These are phyloP conservation scores for Capronia americana DNA, from an alignment of 2,329 filamentous ascomycete species.

Conservation along the genomic window DNA sequence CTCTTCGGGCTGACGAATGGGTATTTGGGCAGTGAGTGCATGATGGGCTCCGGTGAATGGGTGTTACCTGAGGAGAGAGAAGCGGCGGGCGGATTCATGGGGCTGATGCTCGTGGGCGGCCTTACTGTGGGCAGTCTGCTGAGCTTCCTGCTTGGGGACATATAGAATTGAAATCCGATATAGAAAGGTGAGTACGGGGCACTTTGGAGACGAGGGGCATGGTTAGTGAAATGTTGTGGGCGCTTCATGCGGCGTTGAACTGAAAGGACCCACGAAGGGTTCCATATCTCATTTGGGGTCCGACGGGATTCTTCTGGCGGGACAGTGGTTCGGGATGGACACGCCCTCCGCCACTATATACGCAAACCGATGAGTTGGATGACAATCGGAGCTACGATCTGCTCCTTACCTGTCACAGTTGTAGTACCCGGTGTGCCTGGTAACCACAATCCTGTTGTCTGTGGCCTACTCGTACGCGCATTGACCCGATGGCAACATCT, in stretches of 20 bases:
- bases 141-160: constrained; percentile 74
- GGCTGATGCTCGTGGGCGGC: constrained; percentile 82
- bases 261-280: not conserved
- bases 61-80: constrained; percentile 84
- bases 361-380: too few species aligned
- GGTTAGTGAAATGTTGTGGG: not conserved
- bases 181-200: constrained; percentile 5
- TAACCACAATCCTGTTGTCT: too few species aligned
- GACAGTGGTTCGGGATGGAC: not conserved
- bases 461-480: too few species aligned
- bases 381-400: too few species aligned
- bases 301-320: not conserved
- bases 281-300: not conserved
- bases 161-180: constrained; percentile 24
- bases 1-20: constrained; percentile 86
- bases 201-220: not conserved
- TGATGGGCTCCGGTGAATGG: constrained; percentile 87
- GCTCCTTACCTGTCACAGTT: too few species aligned
- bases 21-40: constrained; percentile 82
- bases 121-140: constrained; percentile 83
- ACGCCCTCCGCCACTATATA: not conserved
- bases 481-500: not conserved
- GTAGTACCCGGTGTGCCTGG: too few species aligned
- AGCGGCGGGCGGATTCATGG: constrained; percentile 93
- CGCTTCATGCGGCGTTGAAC: not conserved